These are phyloP conservation scores for Mycena vitilis DNA, from an alignment of 768 basidiomycete genomes.

Conservation along the genomic window DNA sequence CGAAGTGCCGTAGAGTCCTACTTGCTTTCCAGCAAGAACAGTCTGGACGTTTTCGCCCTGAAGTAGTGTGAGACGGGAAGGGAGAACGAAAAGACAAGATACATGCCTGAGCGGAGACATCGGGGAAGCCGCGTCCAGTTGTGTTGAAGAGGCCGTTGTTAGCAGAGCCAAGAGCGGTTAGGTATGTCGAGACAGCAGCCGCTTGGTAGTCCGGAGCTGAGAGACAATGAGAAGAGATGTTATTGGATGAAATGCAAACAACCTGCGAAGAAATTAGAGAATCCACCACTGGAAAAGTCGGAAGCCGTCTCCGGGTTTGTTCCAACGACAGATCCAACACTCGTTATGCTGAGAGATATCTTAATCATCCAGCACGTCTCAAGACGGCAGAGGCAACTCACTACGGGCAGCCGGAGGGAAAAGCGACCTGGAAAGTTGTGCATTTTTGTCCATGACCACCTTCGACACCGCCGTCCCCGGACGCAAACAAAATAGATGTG, in stretches of 20 bases:
- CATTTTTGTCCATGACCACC: slow-evolving; percentile 18
- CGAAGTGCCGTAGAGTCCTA: slow-evolving; percentile 28
- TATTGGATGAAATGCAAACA: slow-evolving; percentile 37
- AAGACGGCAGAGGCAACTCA: too few species aligned
- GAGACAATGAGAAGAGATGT: slow-evolving; percentile 40
- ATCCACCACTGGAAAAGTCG: slow-evolving; percentile 30
- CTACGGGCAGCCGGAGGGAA: slow-evolving; percentile 30
- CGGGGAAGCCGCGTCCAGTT: slow-evolving; percentile 49
- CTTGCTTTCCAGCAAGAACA: slow-evolving; percentile 7
- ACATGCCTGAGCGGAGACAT: slow-evolving; percentile 25
- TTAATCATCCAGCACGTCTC: slow-evolving; percentile 19
- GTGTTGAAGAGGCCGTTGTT: slow-evolving; percentile 48
- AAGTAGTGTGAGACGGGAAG: too few species aligned
- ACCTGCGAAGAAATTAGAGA: slow-evolving; percentile 21
- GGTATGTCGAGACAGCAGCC: slow-evolving; percentile 42
- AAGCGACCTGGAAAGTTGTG: slow-evolving; percentile 23
- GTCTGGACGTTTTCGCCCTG: slow-evolving; percentile 31
- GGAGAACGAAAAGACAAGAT: too few species aligned
- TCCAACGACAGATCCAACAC: slow-evolving; percentile 32
- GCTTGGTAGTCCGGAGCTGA: slow-evolving; percentile 40
- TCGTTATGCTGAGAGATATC: slow-evolving; percentile 26
- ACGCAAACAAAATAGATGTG: slow-evolving; percentile 56
- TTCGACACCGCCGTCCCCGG: slow-evolving; percentile 61
- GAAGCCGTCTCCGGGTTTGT: slow-evolving; percentile 24
- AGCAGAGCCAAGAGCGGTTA: slow-evolving; percentile 33